phyloP scores from a whole-genome alignment of 2,329 filamentous ascomycete genomes.

The Diaporthe eres region DNA sequence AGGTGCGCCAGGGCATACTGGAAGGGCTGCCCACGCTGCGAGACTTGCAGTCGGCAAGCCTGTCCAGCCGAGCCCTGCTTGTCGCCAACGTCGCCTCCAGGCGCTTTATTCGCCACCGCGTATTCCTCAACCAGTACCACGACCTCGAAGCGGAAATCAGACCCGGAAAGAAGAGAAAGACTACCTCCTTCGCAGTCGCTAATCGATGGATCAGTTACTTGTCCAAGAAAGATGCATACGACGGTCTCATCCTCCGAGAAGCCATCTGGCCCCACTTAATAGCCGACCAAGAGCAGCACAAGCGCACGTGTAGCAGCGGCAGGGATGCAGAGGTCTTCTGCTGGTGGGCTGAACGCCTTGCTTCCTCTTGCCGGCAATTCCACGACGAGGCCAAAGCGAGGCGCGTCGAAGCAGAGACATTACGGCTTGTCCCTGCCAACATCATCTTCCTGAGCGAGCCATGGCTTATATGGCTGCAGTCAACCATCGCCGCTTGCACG shows the following conservation, averaged over 20 bases:
- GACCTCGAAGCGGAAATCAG: neutral
- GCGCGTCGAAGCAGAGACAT: neutral
- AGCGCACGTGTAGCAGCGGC: too few species aligned
- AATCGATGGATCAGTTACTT: neutral
- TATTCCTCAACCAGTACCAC: neutral
- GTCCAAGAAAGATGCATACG: conserved; percentile 19
- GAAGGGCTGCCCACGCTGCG: conserved; percentile 2
- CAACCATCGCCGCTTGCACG: neutral
- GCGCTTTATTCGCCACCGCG: conserved; percentile 5
- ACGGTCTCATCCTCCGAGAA: conserved; percentile 23
- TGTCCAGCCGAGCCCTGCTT: conserved; percentile 7
- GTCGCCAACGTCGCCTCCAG: neutral
- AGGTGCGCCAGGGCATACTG: conserved; percentile 15
- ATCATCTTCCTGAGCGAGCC: neutral
- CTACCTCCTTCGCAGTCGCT: neutral
- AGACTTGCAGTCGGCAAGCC: conserved; percentile 29
- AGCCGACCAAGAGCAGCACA: neutral
- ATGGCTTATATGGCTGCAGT: conserved; percentile 17
- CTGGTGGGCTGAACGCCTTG: neutral
- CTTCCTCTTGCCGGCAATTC: neutral
- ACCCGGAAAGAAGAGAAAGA: too few species aligned
- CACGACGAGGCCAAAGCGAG: neutral
- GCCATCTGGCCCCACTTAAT: conserved; percentile 9
- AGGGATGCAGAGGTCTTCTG: neutral
- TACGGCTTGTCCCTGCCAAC: neutral